Percentiles rank a stretch among this genome's conserved stretches.
phyloP scores from a whole-genome alignment of 2,329 filamentous ascomycete species.

The Decorospora gaudefroyi region DNA sequence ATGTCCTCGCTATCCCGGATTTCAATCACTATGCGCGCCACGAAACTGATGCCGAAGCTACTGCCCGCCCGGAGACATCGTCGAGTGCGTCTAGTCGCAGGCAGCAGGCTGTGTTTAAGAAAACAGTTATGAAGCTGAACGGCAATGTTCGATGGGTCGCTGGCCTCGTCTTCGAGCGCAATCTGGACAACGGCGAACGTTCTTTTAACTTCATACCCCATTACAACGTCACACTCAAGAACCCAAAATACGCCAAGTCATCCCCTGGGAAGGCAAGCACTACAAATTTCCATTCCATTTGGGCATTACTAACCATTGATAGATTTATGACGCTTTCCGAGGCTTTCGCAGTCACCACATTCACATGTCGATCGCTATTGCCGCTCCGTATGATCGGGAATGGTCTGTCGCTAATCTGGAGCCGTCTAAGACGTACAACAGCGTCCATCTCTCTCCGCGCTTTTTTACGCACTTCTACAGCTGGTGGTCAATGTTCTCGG shows the following conservation, averaged over 20 bases:
- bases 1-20: conserved; percentile 91
- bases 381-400: conserved; percentile 82
- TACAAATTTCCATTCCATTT: neutral
- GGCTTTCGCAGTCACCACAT: conserved; percentile 98
- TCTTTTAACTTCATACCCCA: conserved; percentile 91
- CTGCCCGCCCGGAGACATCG: conserved; percentile 61
- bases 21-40: conserved; percentile 85
- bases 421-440: conserved; percentile 90
- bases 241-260: conserved; percentile 72
- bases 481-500: conserved; percentile 97
- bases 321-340: conserved; percentile 84
- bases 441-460: conserved; percentile 88
- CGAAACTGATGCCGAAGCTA: conserved; percentile 53
- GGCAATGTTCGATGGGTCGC: conserved; percentile 93
- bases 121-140: conserved; percentile 97
- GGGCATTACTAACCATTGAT: conserved; percentile 26
- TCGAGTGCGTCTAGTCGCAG: conserved; percentile 67
- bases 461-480: conserved; percentile 99
- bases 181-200: conserved; percentile 70
- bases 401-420: conserved; percentile 78
- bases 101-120: conserved; percentile 87
- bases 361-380: conserved; percentile 88
- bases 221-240: conserved; percentile 85
- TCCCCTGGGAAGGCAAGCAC: conserved; percentile 52
- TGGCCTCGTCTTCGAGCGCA: conserved; percentile 89